phyloP scores from a whole-genome alignment of 2,329 filamentous ascomycete genomes.

The Curvularia hawaiiensis region DNA sequence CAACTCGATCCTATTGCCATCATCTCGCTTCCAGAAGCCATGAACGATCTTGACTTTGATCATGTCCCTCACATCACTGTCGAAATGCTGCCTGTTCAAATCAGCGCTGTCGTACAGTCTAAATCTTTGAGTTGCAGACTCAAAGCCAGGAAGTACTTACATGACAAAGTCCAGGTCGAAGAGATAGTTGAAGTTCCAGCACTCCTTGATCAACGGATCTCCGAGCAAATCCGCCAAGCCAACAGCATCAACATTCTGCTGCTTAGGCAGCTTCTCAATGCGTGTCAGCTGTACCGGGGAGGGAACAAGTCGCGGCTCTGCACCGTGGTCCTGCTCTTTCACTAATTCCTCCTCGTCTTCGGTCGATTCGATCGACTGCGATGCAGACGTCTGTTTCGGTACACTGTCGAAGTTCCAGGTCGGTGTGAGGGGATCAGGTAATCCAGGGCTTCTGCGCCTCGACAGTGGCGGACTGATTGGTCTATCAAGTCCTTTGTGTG shows the following conservation, averaged over 20 bases:
- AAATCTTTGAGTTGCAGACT: too few species aligned
- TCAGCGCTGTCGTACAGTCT: conserved; percentile 6
- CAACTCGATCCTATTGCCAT: conserved; percentile 61
- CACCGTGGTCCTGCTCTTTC: neutral
- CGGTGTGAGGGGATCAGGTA: conserved; percentile 2
- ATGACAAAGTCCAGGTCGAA: conserved; percentile 68
- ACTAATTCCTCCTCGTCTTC: neutral
- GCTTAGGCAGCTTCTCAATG: conserved; percentile 66
- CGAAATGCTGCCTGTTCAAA: conserved; percentile 54
- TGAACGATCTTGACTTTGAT: conserved; percentile 65
- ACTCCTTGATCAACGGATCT: conserved; percentile 73
- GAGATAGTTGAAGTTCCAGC: conserved; percentile 73
- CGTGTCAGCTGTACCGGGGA: conserved; percentile 76
- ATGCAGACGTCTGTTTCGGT: conserved; percentile 15
- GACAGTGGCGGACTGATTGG: conserved; percentile 40
- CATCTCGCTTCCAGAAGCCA: conserved; percentile 71
- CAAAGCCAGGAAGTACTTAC: conserved; percentile 33
- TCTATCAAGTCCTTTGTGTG: conserved; percentile 20
- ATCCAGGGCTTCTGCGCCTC: conserved; percentile 16
- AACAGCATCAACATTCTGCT: conserved; percentile 69
- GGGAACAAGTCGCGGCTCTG: conserved; percentile 36
- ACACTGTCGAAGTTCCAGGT: conserved; percentile 26
- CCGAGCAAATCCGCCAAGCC: conserved; percentile 71
- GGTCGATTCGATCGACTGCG: neutral
- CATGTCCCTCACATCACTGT: conserved; percentile 58